phyloP scores from a whole-genome alignment of 177 flowering plant genomes.

The Vitis hybrid region DNA sequence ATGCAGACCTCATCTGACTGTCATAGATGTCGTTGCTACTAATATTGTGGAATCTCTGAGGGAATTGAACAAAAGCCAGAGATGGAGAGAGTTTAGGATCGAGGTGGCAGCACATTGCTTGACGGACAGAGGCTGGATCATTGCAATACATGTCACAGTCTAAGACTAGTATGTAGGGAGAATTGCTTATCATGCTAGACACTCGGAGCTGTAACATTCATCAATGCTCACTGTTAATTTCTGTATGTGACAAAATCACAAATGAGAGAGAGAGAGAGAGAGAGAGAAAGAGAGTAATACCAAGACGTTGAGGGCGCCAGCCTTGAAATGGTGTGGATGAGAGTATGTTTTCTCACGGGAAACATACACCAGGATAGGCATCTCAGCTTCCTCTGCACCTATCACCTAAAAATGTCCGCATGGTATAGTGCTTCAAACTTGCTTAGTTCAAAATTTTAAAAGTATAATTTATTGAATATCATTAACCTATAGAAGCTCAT shows the following conservation, averaged over 20 bases:
- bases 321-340: constrained; percentile 67
- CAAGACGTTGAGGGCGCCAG: constrained; percentile 70
- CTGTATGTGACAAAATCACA: background rate
- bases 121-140: constrained; percentile 53
- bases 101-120: constrained; percentile 69
- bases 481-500: too few relatives aligned
- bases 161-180: constrained; percentile 46
- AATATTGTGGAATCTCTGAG: constrained; percentile 53
- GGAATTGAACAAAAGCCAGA: constrained; percentile 61
- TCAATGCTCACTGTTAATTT: background rate
- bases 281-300: constrained; percentile 22
- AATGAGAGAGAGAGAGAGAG: background rate
- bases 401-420: constrained; percentile 27
- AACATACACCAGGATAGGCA: constrained; percentile 63
- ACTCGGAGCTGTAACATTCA: constrained; percentile 52
- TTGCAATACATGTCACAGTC: constrained; percentile 78
- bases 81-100: constrained; percentile 39
- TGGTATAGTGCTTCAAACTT: too few relatives aligned
- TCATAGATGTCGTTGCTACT: constrained; percentile 52
- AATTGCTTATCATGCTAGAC: constrained; percentile 55
- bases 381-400: constrained; percentile 4
- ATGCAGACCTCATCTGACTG: constrained; percentile 23
- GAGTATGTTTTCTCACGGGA: constrained; percentile 56
- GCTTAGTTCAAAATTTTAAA: too few relatives aligned
- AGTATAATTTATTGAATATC: too few relatives aligned